Base-by-base conservation (phyloP, 2,329 filamentous ascomycete species). In the Fusarium sacchari region DNA sequence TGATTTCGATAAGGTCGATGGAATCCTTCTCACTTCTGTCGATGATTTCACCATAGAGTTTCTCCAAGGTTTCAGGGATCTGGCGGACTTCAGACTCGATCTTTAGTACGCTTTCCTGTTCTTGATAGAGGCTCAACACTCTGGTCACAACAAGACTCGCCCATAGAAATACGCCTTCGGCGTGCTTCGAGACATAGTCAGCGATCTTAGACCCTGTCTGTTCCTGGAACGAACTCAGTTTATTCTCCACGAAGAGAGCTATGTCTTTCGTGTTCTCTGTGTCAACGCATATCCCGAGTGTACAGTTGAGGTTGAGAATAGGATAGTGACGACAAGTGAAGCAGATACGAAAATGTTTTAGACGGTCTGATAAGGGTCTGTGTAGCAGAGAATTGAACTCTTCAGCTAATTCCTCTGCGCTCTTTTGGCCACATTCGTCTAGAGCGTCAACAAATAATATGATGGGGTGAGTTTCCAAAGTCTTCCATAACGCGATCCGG, bases 81-180 rank as follows among this genome's bases (percentile, higher is more conserved):
- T 49, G 22, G 12, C 59, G 6, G 39, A 82, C 67, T 22, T 44
- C 64, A 2, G 5, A n/a, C 67, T 77, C 44, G 6, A 83, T 82
- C 30, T 32, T 2, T 13, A 32, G 30, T 32, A 13, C 13, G 30
- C 30, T 2, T 32, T 12, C 13, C 30, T 32, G 4, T 12, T 2
- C 30, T 32, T 32, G 30, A 13, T 32, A 32, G 30, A 80, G 70
- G 2, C 63, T 7, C 2, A 78, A 26, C 17, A 75, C 73, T 18
- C 42, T 47, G 0, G 74, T 43, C 11, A 79, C 68, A 1, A 82
- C 80, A 18, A 84, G 74, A n/a, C 37, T 57, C 1, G 80, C 81
- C 83, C 83, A 84, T 28, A 82, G 68, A 55, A 84, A 84, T 11
- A 83, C 65, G 6, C 82, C 82, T 0, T 56, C 28, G 4, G 82